A percentile compares a stretch with the other conserved stretches of the same genome.
Conservation (phyloP, 129 eudicot genomes). For the Cynara cardunculus region DNA sequence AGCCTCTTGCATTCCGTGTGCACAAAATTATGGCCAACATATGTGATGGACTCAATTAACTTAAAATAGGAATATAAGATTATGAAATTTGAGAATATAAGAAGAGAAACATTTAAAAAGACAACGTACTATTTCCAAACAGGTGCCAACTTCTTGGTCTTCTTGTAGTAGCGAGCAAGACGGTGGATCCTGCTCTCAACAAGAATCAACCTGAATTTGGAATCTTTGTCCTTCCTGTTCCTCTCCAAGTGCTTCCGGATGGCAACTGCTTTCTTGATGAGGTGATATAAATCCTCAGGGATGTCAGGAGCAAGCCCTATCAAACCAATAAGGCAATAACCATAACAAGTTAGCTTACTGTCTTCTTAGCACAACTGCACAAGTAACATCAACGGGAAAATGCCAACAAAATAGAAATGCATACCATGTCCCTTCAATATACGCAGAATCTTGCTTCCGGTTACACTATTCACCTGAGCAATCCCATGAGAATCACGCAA, state of each 20-base stretch:
- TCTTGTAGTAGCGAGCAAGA: slow-evolving; percentile 72
- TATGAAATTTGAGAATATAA: not conserved
- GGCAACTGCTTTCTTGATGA: slow-evolving; percentile 64
- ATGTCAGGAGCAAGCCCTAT: slow-evolving; percentile 66
- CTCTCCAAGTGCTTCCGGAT: slow-evolving; percentile 64
- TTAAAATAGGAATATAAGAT: not conserved
- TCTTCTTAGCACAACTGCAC: not conserved
- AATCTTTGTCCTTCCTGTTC: slow-evolving; percentile 70
- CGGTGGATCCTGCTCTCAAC: slow-evolving; percentile 74
- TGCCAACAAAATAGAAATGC: not conserved
- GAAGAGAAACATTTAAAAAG: not conserved
- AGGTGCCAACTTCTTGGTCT: slow-evolving; percentile 71
- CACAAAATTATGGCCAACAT: not conserved
- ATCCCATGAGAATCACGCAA: slow-evolving; percentile 47
- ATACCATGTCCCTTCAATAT: slow-evolving; percentile 67
- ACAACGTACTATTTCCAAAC: slow-evolving; percentile 61
- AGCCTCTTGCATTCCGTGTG: not conserved
- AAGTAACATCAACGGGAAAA: not conserved
- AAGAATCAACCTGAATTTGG: slow-evolving; percentile 60
- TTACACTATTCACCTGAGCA: slow-evolving; percentile 70
- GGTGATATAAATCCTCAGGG: slow-evolving; percentile 69
- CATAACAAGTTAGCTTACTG: not conserved
- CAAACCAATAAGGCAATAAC: not conserved
- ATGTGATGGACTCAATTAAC: not conserved
- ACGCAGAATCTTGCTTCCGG: slow-evolving; percentile 63